These are phyloP conservation scores for Trichoderma lentiforme DNA, from an alignment of 2,329 filamentous ascomycete genomes.

Conservation along the genomic window DNA sequence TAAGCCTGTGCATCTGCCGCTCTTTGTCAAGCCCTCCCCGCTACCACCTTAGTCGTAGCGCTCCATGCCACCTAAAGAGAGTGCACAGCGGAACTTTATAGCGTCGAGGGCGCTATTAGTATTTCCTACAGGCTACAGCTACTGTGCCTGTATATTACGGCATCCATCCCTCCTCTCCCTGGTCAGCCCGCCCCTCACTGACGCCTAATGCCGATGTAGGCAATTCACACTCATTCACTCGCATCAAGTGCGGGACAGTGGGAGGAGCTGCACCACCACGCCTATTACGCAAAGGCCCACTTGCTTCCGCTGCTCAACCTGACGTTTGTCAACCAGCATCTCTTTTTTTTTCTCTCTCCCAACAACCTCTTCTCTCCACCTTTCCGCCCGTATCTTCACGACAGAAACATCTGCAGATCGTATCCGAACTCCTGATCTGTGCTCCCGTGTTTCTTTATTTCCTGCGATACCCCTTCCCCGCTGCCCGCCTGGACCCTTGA, in stretches of 20 bases:
- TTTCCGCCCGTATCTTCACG: conserved; percentile 14
- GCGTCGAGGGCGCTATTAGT: background rate
- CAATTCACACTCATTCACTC: conserved; percentile 10
- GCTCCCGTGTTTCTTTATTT: conserved; percentile 21
- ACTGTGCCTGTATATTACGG: background rate
- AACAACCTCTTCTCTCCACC: conserved; percentile 20
- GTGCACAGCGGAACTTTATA: background rate
- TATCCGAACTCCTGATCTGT: conserved; percentile 14
- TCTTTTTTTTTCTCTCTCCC: conserved; percentile 21
- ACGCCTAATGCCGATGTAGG: conserved; percentile 6
- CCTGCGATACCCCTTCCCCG: conserved; percentile 17
- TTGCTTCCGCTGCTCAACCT: conserved; percentile 33
- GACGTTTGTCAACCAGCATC: conserved; percentile 33
- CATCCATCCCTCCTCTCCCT: background rate
- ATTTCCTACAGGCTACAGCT: background rate
- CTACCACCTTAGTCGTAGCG: background rate
- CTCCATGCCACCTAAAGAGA: background rate
- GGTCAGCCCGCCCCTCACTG: conserved; percentile 3
- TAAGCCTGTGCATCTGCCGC: conserved; percentile 11
- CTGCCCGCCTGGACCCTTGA: conserved; percentile 22
- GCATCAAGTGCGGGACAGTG: conserved; percentile 20
- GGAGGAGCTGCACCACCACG: conserved; percentile 16
- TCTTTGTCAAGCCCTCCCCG: conserved; percentile 8
- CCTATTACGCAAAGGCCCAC: conserved; percentile 42
- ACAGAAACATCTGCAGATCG: conserved; percentile 1